Percentiles rank a stretch among this genome's conserved stretches.
Evolutionary conservation across 768 basidiomycete genomes (phyloP).

Genomic region (Pleurotus sapidus): DNA sequence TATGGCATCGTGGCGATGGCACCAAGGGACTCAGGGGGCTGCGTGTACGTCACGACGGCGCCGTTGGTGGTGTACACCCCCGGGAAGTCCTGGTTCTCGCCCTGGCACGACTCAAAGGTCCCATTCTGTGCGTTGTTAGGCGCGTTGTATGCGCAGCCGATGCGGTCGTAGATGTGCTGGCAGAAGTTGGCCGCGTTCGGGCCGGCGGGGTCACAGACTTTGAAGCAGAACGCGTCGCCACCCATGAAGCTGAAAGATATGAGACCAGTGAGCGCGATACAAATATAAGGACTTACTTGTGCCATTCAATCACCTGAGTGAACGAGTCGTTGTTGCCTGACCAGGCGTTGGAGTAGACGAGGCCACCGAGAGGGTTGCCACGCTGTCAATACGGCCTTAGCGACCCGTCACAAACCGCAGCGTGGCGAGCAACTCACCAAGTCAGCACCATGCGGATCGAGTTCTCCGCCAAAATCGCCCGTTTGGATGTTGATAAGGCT

Average conservation of each 20-base stretch:
- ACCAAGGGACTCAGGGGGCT: constrained; percentile 11
- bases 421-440: not conserved
- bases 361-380: constrained; percentile 53
- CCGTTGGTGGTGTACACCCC: constrained; percentile 30
- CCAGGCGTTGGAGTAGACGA: constrained; percentile 62
- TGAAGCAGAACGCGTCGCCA: constrained; percentile 49
- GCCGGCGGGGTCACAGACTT: constrained; percentile 53
- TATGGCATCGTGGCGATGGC: constrained; percentile 11
- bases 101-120: constrained; percentile 50
- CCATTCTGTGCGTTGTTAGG: constrained; percentile 51
- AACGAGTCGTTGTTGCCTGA: constrained; percentile 1
- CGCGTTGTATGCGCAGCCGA: constrained; percentile 60
- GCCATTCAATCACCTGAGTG: constrained; percentile 56
- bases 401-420: too few species aligned
- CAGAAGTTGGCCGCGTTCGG: constrained; percentile 43
- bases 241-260: constrained; percentile 50
- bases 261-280: constrained; percentile 11
- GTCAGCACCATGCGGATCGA: constrained; percentile 72
- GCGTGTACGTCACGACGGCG: constrained; percentile 12
- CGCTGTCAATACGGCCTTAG: constrained; percentile 12
- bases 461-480: constrained; percentile 63
- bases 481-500: constrained; percentile 58
- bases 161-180: constrained; percentile 62
- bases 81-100: constrained; percentile 45
- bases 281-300: constrained; percentile 33